Evolutionary conservation across 2,329 filamentous ascomycete species (phyloP).

Genomic region (Alternaria longipes): DNA sequence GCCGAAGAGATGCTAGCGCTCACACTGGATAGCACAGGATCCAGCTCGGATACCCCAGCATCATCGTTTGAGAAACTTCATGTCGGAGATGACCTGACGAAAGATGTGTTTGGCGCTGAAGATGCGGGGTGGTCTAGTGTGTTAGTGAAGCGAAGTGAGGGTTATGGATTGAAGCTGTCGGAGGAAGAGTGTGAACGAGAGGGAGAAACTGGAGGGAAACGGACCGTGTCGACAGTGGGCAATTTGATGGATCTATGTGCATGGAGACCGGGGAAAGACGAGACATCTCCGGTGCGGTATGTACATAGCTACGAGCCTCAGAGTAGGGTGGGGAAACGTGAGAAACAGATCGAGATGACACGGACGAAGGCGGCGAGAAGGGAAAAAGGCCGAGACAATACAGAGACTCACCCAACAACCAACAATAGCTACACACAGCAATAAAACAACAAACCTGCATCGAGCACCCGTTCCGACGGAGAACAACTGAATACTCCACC

Average conservation of each 20-base stretch:
- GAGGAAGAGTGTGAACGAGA: background rate
- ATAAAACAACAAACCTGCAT: too few species aligned
- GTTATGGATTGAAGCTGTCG: background rate
- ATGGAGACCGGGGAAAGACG: background rate
- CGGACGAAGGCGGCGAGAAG: too few species aligned
- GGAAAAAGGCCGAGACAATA: too few species aligned
- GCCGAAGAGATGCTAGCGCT: constrained; percentile 58
- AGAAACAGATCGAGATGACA: too few species aligned
- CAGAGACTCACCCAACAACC: too few species aligned
- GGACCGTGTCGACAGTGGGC: background rate
- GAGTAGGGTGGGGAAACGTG: too few species aligned
- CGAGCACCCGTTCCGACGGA: too few species aligned
- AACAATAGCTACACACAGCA: too few species aligned
- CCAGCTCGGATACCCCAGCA: constrained; percentile 8
- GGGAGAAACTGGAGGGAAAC: background rate
- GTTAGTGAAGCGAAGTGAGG: constrained; percentile 50
- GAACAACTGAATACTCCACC: too few species aligned
- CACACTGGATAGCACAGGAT: constrained; percentile 33
- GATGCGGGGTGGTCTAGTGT: constrained; percentile 60
- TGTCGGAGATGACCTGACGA: constrained; percentile 63
- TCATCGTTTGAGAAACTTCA: constrained; percentile 57
- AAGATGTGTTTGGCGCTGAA: constrained; percentile 61
- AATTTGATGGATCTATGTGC: background rate
- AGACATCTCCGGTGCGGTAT: background rate
- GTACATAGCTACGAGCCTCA: too few species aligned